These are phyloP conservation scores for Sclerotinia trifoliorum DNA, from an alignment of 2,329 filamentous ascomycete species.

Conservation along the genomic window DNA sequence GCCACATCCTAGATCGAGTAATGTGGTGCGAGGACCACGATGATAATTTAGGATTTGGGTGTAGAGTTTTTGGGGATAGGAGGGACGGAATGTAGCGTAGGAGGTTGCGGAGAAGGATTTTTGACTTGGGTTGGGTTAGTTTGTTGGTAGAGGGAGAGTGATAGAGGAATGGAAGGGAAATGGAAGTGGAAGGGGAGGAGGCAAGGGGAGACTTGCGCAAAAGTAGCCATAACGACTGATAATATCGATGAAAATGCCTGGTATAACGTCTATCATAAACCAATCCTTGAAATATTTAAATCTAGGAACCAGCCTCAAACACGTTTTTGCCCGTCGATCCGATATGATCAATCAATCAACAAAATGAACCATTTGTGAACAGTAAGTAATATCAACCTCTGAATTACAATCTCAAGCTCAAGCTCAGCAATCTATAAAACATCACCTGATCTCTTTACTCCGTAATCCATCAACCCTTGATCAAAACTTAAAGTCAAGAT, in stretches of 20 bases:
- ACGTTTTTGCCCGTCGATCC: background rate
- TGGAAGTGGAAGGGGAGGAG: conserved; percentile 8
- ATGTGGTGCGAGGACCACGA: conserved; percentile 41
- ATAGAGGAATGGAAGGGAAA: background rate
- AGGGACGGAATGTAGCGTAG: conserved; percentile 60
- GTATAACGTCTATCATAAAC: background rate
- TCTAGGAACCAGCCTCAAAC: background rate
- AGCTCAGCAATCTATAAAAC: too few species aligned
- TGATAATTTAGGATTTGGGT: conserved; percentile 55
- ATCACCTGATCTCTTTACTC: too few species aligned
- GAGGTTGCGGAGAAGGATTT: conserved; percentile 54
- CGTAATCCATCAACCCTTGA: too few species aligned
- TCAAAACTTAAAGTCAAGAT: too few species aligned
- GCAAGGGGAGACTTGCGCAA: conserved; percentile 44
- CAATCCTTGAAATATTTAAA: background rate
- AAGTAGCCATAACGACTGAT: conserved; percentile 46
- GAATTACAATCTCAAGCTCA: too few species aligned
- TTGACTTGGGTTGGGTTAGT: conserved; percentile 45
- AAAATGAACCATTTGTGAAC: too few species aligned
- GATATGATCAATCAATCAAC: background rate
- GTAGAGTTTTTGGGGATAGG: conserved; percentile 57
- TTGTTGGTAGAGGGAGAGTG: conserved; percentile 4
- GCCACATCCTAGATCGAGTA: conserved; percentile 62
- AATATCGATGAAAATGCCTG: background rate
- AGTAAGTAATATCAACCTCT: too few species aligned